Evolutionary conservation across 441 rosid genomes (phyloP).

Genomic region (Populus hybrid): DNA sequence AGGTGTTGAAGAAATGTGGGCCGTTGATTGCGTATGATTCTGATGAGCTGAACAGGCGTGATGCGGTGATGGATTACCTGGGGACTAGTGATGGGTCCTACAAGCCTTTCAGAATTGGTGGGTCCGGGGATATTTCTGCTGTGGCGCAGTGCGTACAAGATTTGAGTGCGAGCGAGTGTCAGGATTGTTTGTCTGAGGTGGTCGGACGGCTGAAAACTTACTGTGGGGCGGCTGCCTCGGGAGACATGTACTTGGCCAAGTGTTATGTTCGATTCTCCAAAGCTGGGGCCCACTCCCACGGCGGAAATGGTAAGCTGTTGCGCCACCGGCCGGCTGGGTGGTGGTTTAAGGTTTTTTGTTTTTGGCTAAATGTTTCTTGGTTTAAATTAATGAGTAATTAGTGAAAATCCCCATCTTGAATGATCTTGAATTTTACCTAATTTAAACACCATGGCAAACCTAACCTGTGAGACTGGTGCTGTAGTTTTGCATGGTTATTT

Average conservation of each 20-base stretch:
- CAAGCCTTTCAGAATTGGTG: no score
- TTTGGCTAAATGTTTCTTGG: conserved; percentile 2
- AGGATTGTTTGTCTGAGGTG: conserved; percentile 56
- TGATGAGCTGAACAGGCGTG: no score
- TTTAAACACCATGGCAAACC: not conserved
- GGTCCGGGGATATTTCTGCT: no score
- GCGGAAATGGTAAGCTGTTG: conserved; percentile 45
- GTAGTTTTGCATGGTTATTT: conserved; percentile 1
- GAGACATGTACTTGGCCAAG: conserved; percentile 74
- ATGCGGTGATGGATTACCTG: no score
- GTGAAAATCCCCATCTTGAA: not conserved
- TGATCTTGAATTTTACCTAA: conserved; percentile 6
- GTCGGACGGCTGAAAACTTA: conserved; percentile 60
- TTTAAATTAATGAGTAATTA: conserved; percentile 12
- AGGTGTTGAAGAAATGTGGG: no score
- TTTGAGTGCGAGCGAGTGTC: no score
- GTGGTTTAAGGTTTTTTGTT: conserved; percentile 22
- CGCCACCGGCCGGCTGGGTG: conserved; percentile 24
- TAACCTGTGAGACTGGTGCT: not conserved
- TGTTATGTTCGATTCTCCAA: conserved; percentile 71
- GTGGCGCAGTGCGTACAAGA: no score
- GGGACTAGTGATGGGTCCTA: no score
- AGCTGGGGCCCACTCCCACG: conserved; percentile 49
- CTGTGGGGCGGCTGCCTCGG: conserved; percentile 56
- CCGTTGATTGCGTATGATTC: no score